These are phyloP conservation scores for Stagonosporopsis tanaceti DNA, from an alignment of 2,329 filamentous ascomycete genomes.

Conservation along the genomic window DNA sequence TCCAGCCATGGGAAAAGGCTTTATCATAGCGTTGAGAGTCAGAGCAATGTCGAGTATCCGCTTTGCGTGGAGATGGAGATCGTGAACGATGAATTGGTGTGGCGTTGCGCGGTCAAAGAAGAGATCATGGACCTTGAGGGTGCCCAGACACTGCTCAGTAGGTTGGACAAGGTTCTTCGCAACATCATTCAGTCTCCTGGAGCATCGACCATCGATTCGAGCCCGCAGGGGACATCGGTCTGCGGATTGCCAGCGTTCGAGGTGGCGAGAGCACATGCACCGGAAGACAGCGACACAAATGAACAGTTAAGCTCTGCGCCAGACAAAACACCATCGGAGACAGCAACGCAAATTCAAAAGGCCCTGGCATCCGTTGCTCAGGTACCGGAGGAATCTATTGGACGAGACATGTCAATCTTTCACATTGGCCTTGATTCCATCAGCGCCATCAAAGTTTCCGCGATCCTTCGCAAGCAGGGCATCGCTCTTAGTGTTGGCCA, in stretches of 20 bases:
- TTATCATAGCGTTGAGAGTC: conserved; percentile 69
- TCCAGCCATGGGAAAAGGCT: conserved; percentile 59
- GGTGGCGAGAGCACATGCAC: background rate
- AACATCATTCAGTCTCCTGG: conserved; percentile 62
- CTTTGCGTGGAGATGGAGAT: conserved; percentile 83
- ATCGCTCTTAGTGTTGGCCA: conserved; percentile 73
- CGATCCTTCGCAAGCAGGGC: conserved; percentile 70
- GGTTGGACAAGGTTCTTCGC: conserved; percentile 67
- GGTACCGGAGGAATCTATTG: conserved; percentile 65
- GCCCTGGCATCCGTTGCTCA: conserved; percentile 66
- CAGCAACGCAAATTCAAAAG: conserved; percentile 53
- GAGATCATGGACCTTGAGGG: conserved; percentile 59
- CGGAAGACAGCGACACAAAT: background rate
- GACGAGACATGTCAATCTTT: conserved; percentile 72
- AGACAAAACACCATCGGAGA: conserved; percentile 36
- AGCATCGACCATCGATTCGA: conserved; percentile 63
- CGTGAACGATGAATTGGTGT: conserved; percentile 63
- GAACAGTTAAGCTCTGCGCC: background rate
- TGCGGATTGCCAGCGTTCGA: conserved; percentile 67
- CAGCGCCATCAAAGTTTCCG: conserved; percentile 83
- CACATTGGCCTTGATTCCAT: conserved; percentile 91
- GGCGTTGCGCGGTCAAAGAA: conserved; percentile 76
- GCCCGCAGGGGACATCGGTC: conserved; percentile 63
- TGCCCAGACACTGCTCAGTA: conserved; percentile 61
- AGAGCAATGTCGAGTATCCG: conserved; percentile 79